Percentiles rank a stretch among this genome's conserved stretches.
These are phyloP conservation scores for Wickerhamomyces queroliae DNA, from an alignment of 805 yeast species.

Conservation along the genomic window DNA sequence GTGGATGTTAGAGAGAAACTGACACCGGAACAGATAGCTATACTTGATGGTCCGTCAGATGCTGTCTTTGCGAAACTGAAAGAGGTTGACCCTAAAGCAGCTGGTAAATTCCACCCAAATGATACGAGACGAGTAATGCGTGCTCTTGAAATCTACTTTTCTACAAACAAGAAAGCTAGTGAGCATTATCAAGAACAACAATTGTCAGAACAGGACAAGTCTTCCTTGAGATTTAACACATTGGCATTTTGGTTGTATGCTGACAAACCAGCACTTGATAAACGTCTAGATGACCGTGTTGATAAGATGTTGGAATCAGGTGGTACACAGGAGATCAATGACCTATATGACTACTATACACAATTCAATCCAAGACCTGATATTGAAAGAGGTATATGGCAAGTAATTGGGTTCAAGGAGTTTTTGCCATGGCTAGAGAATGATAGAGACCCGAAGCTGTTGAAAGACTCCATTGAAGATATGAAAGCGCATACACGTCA, in stretches of 20 bases:
- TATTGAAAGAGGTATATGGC: slow-evolving; percentile 79
- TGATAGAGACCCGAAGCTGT: slow-evolving; percentile 18
- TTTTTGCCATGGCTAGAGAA: slow-evolving; percentile 63
- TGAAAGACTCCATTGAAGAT: slow-evolving; percentile 47
- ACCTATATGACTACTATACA: slow-evolving; percentile 44
- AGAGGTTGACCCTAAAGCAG: slow-evolving; percentile 62
- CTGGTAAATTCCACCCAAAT: slow-evolving; percentile 85
- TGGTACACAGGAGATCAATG: slow-evolving; percentile 61
- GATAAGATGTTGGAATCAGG: slow-evolving; percentile 76
- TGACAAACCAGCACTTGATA: slow-evolving; percentile 47
- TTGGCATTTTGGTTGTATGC: slow-evolving; percentile 82
- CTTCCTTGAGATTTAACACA: slow-evolving; percentile 51
- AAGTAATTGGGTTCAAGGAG: slow-evolving; percentile 91
- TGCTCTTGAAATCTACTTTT: slow-evolving; percentile 73
- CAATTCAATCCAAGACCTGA: slow-evolving; percentile 34
- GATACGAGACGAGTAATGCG: slow-evolving; percentile 74
- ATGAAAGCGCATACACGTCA: slow-evolving; percentile 85
- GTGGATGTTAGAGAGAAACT: slow-evolving; percentile 7
- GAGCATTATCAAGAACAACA: slow-evolving; percentile 62
- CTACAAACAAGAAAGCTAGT: slow-evolving; percentile 64
- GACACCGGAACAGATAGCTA: slow-evolving; percentile 27
- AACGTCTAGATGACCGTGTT: slow-evolving; percentile 71
- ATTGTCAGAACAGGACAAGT: slow-evolving; percentile 32
- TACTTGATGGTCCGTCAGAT: slow-evolving; percentile 54
- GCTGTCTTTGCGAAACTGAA: slow-evolving; percentile 41